A percentile compares a stretch with the other conserved stretches of the same genome.
phyloP scores from a whole-genome alignment of 192 early-diverging fungal genomes.

The Mortierella antarctica region DNA sequence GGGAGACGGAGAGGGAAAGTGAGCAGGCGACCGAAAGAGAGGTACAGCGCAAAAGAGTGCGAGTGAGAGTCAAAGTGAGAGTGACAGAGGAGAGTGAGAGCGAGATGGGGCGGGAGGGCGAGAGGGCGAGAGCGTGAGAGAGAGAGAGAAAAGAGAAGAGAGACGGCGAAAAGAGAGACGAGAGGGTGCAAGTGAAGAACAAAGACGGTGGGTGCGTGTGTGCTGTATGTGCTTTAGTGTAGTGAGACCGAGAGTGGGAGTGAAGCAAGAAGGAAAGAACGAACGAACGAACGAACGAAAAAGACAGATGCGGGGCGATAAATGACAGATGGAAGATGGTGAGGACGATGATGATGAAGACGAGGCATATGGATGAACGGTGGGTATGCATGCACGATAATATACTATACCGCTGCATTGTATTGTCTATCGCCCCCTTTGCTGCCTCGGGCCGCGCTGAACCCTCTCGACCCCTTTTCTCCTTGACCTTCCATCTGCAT shows the following conservation, averaged over 20 bases:
- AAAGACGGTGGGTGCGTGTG: too few relatives aligned
- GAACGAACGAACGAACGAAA: neutral
- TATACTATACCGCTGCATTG: too few relatives aligned
- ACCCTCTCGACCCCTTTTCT: too few relatives aligned
- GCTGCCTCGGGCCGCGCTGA: too few relatives aligned
- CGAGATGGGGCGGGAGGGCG: neutral
- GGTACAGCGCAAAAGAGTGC: neutral
- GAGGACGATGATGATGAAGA: neutral
- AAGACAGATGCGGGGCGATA: neutral
- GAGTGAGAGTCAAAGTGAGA: neutral
- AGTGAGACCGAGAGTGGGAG: neutral
- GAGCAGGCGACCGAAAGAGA: neutral
- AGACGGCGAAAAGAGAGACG: neutral
- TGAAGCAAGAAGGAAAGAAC: neutral
- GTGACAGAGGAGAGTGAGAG: neutral
- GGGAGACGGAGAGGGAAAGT: neutral
- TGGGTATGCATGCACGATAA: too few relatives aligned
- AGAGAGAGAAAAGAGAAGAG: slow-evolving; percentile 1
- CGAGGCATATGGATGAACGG: too few relatives aligned
- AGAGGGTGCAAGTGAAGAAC: slow-evolving; percentile 3
- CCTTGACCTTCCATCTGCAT: too few relatives aligned
- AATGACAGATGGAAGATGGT: neutral
- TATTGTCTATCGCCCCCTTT: too few relatives aligned
- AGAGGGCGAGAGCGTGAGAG: neutral
- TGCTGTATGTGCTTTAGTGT: too few relatives aligned